Evolutionary conservation across 257 asterid species (phyloP), one percentile per base, ranked within the genome.

Genomic region (Ophiorrhiza pumila): DNA sequence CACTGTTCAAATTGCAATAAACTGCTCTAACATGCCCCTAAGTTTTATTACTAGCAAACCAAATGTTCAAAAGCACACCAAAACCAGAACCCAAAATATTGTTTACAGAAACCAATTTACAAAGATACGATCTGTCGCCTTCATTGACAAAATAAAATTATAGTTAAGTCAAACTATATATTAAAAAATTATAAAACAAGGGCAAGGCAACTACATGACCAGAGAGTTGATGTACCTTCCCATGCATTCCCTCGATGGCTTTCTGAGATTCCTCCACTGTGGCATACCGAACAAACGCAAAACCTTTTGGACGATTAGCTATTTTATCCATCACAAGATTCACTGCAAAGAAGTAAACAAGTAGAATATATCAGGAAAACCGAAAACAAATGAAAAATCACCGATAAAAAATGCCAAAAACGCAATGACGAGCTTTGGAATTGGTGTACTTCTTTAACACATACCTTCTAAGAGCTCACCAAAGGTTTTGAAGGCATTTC

Each of bases 181-280:
- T 58, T 58, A n/a, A n/a, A n/a, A n/a, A n/a, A n/a, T n/a, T n/a
- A n/a, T n/a, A n/a, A n/a, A n/a, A n/a, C 27, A 59, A 3, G 39
- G 1, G 41, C 7, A 67, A 8, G 32, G n/a, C 27, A 55, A 37
- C 5, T n/a, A 17, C 23, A 56, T 43, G 65, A 13, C 22, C 6
- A 69, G 58, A 35, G 27, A 58, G 49, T 32, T 42, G 39, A 34
- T 15, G 12, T 15, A 92, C 98, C 98, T 92, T 90, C 56, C 98
- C 98, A 60, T 92, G 97, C 98, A 92, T 90, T 72, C 96, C 98
- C 58, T 92, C 89, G n/a, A 90, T 87, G 57, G 96, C 98, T 65
- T 83, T 87, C 75, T 80, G 83, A 42, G 98, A 90, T 75, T 87
- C 96, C 76, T 87, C 97, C 73, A 83, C 95, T 0, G 89, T 79